Percentiles rank a stretch among this genome's conserved stretches.
phyloP scores from a whole-genome alignment of 2,329 filamentous ascomycete genomes.

The Neofusicoccum umdonicola region DNA sequence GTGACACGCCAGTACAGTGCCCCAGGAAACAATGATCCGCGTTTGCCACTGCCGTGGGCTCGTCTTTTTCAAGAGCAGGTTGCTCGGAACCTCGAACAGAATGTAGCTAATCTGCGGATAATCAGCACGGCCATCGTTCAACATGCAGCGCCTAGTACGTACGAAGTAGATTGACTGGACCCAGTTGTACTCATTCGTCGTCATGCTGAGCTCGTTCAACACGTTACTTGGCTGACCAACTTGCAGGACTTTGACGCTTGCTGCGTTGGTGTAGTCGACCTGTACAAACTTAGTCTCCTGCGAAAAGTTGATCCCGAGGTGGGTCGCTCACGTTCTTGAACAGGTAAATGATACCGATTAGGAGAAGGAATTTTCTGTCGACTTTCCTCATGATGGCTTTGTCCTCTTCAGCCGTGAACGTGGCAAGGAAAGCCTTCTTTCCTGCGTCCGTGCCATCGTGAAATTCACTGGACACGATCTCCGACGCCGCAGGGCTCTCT shows the following conservation, averaged over 20 bases:
- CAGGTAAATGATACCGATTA: constrained; percentile 26
- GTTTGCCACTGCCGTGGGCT: constrained; percentile 38
- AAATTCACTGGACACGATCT: background rate
- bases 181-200: constrained; percentile 26
- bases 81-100: constrained; percentile 31
- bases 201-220: constrained; percentile 25
- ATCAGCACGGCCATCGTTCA: background rate
- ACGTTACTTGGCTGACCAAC: constrained; percentile 22
- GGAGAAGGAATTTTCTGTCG: constrained; percentile 24
- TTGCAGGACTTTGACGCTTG: constrained; percentile 25
- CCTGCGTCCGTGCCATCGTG: constrained; percentile 19
- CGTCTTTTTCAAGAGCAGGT: constrained; percentile 38
- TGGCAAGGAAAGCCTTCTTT: constrained; percentile 24
- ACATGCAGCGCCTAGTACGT: background rate
- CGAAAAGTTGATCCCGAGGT: background rate
- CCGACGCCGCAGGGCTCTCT: background rate
- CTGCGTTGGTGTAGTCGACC: constrained; percentile 28
- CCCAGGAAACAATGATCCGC: constrained; percentile 28
- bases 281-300: background rate
- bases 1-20: constrained; percentile 29
- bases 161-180: constrained; percentile 26
- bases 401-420: constrained; percentile 26
- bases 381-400: constrained; percentile 27
- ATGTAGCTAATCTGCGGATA: constrained; percentile 23
- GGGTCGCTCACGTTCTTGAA: constrained; percentile 23